phyloP scores from a whole-genome alignment of 805 yeast species.

The Yamadazyma nakazawae region DNA sequence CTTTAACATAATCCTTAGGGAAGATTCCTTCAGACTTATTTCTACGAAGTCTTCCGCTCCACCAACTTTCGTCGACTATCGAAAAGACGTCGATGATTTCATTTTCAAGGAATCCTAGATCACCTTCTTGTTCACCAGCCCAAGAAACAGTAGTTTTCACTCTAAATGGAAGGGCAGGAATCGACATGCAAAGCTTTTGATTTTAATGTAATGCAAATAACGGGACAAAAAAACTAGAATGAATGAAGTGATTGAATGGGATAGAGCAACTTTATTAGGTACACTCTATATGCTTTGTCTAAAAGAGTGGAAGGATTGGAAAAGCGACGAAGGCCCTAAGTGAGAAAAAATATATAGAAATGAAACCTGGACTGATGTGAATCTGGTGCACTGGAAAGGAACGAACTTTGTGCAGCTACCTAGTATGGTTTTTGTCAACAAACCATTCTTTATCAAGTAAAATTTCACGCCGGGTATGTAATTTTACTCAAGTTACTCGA shows the following conservation, averaged over 20 bases:
- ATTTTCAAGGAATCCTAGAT: slow-evolving; percentile 90
- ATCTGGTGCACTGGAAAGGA: neutral
- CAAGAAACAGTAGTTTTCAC: slow-evolving; percentile 86
- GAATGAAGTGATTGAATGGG: neutral
- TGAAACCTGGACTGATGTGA: neutral
- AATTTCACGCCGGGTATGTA: slow-evolving; percentile 2
- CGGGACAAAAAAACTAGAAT: neutral
- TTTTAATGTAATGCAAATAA: neutral
- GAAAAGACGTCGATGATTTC: slow-evolving; percentile 83
- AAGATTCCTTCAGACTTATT: slow-evolving; percentile 82
- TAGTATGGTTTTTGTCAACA: slow-evolving; percentile 7
- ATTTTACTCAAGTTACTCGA: slow-evolving; percentile 3
- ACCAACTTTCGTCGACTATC: slow-evolving; percentile 86
- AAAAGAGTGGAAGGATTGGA: neutral
- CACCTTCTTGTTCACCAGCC: slow-evolving; percentile 89
- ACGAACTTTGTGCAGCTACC: slow-evolving; percentile 3
- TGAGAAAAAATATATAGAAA: neutral
- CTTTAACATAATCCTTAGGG: slow-evolving; percentile 80
- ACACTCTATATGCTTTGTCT: neutral
- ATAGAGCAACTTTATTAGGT: neutral
- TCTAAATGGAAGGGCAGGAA: slow-evolving; percentile 59
- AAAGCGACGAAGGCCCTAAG: neutral
- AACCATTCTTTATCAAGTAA: neutral
- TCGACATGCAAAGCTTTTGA: slow-evolving; percentile 10
- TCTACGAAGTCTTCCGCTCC: slow-evolving; percentile 78